These are phyloP conservation scores for Marchantia polymorpha DNA, from an alignment of 225 moss, liverwort and hornwort genomes.

Conservation along the genomic window DNA sequence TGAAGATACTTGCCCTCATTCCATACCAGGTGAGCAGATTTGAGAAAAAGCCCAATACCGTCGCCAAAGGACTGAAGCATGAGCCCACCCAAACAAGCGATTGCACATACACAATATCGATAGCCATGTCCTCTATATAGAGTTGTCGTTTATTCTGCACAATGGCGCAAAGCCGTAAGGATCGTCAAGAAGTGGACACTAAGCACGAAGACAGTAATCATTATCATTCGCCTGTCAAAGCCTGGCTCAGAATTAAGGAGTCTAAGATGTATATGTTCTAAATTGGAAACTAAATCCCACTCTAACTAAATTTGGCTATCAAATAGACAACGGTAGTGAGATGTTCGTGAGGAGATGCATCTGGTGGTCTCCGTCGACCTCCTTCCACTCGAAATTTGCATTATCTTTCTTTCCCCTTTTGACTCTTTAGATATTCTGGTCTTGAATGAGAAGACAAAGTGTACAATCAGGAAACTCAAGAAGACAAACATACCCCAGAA, in stretches of 20 bases:
- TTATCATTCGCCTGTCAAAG: neutral
- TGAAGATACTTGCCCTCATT: conserved; percentile 52
- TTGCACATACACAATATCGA: conserved; percentile 81
- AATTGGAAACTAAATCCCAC: neutral
- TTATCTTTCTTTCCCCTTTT: too few relatives aligned
- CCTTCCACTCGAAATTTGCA: too few relatives aligned
- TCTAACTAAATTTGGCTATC: neutral
- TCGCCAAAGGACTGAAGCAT: conserved; percentile 63
- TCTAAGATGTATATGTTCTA: neutral
- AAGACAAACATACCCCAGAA: conserved; percentile 34
- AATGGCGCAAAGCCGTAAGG: neutral
- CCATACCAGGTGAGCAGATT: conserved; percentile 68
- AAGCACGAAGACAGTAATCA: too few relatives aligned
- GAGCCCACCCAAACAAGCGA: conserved; percentile 77
- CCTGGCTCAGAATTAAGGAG: neutral
- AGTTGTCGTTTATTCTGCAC: conserved; percentile 61
- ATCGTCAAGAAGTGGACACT: neutral
- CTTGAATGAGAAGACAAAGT: neutral
- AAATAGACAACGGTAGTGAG: neutral
- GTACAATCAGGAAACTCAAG: too few relatives aligned
- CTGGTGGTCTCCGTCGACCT: neutral
- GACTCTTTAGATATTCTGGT: too few relatives aligned
- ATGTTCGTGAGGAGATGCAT: neutral
- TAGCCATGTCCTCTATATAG: conserved; percentile 67
- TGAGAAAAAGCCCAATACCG: conserved; percentile 55